phyloP scores from a whole-genome alignment of 1,284 basidiomycete genomes.

The Mycosarcoma maydis region DNA sequence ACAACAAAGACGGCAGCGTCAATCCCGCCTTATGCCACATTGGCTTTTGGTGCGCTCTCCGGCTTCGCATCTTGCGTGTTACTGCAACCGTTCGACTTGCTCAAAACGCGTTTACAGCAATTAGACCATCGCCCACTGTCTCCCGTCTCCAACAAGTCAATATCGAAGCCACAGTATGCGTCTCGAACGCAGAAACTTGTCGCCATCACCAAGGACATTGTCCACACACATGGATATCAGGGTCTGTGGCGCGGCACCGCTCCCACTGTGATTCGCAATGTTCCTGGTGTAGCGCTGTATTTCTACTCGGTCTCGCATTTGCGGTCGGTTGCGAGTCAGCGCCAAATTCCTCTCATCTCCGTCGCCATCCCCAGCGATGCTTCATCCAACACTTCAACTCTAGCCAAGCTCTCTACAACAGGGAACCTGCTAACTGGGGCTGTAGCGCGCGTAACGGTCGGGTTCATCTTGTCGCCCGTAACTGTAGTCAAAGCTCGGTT shows the following conservation, averaged over 20 bases:
- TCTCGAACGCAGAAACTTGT: constrained; percentile 44
- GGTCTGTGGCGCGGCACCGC: constrained; percentile 65
- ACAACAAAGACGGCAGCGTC: constrained; percentile 3
- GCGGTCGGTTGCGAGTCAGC: constrained; percentile 44
- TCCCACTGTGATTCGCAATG: constrained; percentile 63
- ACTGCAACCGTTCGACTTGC: constrained; percentile 64
- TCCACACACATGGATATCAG: constrained; percentile 48
- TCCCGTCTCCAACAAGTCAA: not conserved
- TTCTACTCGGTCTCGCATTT: constrained; percentile 64
- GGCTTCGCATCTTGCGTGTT: constrained; percentile 64
- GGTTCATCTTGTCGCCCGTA: constrained; percentile 89
- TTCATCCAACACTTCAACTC: constrained; percentile 64
- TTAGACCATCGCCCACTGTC: constrained; percentile 17
- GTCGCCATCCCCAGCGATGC: constrained; percentile 53
- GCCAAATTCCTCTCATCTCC: constrained; percentile 56
- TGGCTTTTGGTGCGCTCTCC: constrained; percentile 60
- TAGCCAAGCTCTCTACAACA: constrained; percentile 74
- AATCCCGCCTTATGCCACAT: constrained; percentile 56
- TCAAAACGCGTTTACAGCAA: constrained; percentile 66
- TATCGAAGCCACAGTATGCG: constrained; percentile 8
- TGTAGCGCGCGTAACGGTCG: constrained; percentile 82
- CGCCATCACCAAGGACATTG: constrained; percentile 34
- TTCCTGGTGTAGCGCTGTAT: constrained; percentile 66
- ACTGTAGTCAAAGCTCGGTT: constrained; percentile 88
- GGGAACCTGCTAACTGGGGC: constrained; percentile 93